Conservation (phyloP, 345 rosid genomes). For the Litchi chinensis region DNA sequence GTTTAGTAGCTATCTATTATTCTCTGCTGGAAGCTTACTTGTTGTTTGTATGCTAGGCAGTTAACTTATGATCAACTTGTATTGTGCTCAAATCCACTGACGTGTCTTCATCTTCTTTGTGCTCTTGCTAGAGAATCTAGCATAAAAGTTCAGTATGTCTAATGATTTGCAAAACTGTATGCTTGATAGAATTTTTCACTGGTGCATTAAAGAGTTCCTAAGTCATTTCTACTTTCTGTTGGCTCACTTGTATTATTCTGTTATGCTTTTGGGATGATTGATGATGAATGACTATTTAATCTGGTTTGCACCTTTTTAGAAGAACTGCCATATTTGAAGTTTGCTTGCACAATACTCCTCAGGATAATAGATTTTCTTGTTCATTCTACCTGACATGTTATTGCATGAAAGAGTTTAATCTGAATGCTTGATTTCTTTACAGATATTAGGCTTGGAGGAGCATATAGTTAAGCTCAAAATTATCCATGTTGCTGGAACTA, state of each 20-base stretch:
- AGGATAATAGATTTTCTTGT: background rate
- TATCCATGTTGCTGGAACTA: slow-evolving; percentile 93
- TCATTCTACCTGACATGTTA: slow-evolving; percentile 1
- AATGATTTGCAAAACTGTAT: too few species aligned
- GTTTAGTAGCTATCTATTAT: background rate
- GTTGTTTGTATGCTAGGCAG: background rate
- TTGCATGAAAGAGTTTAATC: slow-evolving; percentile 18
- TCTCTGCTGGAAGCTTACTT: background rate
- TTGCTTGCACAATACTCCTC: background rate
- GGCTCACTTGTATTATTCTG: background rate
- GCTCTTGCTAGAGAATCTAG: too few species aligned
- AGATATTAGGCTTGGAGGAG: slow-evolving; percentile 80
- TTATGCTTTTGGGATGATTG: background rate
- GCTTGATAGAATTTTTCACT: too few species aligned
- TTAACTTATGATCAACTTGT: background rate
- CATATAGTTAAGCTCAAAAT: slow-evolving; percentile 54
- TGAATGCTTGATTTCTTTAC: slow-evolving; percentile 20
- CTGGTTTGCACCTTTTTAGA: slow-evolving; percentile 10
- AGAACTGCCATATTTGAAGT: background rate
- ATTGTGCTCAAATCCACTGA: background rate
- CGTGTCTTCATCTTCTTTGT: background rate
- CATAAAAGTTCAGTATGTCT: background rate
- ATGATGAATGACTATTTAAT: background rate
- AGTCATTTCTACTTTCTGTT: background rate
- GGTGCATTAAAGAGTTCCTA: too few species aligned